Conservation (phyloP, 345 rosid species). For the Populus pruinosa region DNA sequence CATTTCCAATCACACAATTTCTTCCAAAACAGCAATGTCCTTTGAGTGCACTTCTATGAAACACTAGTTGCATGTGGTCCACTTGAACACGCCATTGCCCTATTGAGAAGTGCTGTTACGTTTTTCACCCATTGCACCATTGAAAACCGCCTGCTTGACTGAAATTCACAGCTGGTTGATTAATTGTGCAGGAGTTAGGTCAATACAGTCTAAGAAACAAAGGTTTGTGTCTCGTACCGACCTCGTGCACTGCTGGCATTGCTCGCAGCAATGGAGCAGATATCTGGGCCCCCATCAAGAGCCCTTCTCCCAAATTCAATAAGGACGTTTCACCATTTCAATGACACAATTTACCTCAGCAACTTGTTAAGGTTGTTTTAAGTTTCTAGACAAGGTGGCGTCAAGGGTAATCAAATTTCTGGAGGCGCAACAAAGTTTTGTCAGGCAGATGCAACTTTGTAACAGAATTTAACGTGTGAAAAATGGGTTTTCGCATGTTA, state of each 20-base stretch:
- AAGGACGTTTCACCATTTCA: constrained; percentile 20
- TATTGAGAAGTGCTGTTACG: neutral
- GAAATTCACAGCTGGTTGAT: neutral
- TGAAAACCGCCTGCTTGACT: neutral
- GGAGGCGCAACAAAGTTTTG: neutral
- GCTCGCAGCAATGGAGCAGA: constrained; percentile 93
- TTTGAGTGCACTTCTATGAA: neutral
- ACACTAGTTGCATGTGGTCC: neutral
- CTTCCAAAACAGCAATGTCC: neutral
- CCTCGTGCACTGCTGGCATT: constrained; percentile 65
- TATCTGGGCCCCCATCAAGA: constrained; percentile 93
- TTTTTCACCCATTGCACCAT: neutral
- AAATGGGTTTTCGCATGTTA: neutral
- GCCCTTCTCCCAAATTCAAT: constrained; percentile 54
- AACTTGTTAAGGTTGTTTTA: neutral
- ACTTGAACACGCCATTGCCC: neutral
- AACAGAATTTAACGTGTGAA: neutral
- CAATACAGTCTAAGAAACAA: constrained; percentile 58
- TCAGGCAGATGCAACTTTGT: neutral
- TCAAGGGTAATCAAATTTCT: neutral
- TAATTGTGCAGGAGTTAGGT: constrained; percentile 44
- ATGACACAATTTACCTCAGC: constrained; percentile 9
- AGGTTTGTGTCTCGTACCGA: constrained; percentile 86
- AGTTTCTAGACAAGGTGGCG: neutral
- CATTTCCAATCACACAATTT: neutral